Evolutionary conservation across 225 moss, liverwort and hornwort species (phyloP).

Genomic region (Neckera pumila): DNA sequence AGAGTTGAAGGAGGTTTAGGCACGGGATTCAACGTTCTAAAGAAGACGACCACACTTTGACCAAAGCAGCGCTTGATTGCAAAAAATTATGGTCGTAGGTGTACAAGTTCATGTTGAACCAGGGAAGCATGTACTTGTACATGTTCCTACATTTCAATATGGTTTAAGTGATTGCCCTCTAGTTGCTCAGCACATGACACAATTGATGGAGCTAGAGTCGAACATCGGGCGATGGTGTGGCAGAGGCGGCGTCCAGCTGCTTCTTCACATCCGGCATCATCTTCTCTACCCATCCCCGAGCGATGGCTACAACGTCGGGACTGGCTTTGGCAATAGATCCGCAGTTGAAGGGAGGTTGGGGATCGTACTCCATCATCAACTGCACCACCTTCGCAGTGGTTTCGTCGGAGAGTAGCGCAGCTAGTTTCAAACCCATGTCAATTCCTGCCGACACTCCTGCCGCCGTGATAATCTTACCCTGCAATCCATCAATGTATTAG

Average conservation of each 20-base stretch:
- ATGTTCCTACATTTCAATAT: neutral
- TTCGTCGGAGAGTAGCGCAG: slow-evolving; percentile 18
- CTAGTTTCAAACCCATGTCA: slow-evolving; percentile 36
- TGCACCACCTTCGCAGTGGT: slow-evolving; percentile 34
- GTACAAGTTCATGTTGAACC: neutral
- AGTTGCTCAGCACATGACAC: neutral
- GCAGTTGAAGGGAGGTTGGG: slow-evolving; percentile 31
- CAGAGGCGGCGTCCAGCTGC: neutral
- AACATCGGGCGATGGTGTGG: neutral
- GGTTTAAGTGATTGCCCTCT: neutral
- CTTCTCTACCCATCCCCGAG: neutral
- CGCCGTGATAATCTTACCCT: slow-evolving; percentile 47
- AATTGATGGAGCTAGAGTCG: neutral
- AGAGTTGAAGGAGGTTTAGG: neutral
- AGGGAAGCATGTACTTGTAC: neutral
- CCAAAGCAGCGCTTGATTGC: neutral
- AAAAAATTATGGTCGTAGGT: neutral
- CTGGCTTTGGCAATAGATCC: slow-evolving; percentile 18
- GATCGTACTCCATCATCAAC: slow-evolving; percentile 40
- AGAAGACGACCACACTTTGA: neutral
- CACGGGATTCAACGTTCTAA: neutral
- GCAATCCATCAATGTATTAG: neutral
- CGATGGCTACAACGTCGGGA: slow-evolving; percentile 21
- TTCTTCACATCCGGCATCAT: neutral
- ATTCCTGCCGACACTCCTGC: slow-evolving; percentile 42